A percentile compares a stretch with the other conserved stretches of the same genome.
These are phyloP conservation scores for Pythium plurisporium DNA, from an alignment of 352 stramenopile genomes.

Conservation along the genomic window DNA sequence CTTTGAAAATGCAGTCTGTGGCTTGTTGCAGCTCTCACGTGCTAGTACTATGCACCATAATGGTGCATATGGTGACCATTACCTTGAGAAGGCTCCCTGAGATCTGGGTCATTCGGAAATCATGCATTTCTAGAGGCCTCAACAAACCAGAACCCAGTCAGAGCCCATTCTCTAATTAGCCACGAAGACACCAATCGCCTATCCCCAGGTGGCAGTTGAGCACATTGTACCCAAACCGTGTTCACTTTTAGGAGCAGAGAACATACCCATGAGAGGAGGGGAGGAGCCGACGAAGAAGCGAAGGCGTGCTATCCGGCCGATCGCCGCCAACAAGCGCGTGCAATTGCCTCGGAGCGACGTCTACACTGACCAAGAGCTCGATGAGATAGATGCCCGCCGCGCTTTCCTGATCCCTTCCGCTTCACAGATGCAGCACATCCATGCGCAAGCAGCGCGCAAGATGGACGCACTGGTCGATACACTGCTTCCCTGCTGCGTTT, in stretches of 20 bases:
- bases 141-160: not conserved
- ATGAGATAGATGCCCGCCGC: not conserved
- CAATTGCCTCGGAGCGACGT: not conserved
- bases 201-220: too few species aligned
- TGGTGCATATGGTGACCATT: too few species aligned
- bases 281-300: not conserved
- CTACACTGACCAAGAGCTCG: not conserved
- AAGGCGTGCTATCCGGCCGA: not conserved
- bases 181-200: not conserved
- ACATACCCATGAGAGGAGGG: not conserved
- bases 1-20: too few species aligned
- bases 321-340: not conserved
- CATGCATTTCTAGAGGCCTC: not conserved
- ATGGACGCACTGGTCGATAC: not conserved
- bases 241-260: too few species aligned
- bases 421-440: not conserved
- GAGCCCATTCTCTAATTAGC: not conserved
- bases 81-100: too few species aligned
- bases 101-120: too few species aligned
- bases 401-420: not conserved
- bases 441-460: not conserved
- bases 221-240: too few species aligned
- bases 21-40: too few species aligned
- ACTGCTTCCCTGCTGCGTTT: conserved; percentile 3
- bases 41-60: too few species aligned